These are phyloP conservation scores for Knufia petricola DNA, from an alignment of 2,329 filamentous ascomycete genomes.

Conservation along the genomic window DNA sequence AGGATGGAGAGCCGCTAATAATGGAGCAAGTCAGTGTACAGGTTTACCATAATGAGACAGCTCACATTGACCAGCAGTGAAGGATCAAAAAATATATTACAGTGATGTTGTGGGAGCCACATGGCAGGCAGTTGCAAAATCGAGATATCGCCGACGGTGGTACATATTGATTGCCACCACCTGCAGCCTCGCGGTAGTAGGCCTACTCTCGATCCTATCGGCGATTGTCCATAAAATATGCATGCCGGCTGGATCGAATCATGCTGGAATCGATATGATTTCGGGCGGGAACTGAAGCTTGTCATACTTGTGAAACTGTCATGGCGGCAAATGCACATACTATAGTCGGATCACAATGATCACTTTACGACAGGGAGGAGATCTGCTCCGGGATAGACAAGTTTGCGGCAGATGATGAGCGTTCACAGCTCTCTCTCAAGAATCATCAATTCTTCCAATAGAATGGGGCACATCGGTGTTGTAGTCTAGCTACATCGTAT, in stretches of 20 bases:
- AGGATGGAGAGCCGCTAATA: not conserved
- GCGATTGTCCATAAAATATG: slow-evolving; percentile 6
- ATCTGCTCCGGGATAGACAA: too few species aligned
- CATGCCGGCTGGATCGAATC: not conserved
- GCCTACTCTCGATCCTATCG: slow-evolving; percentile 3
- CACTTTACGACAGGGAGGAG: too few species aligned
- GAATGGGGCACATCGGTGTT: too few species aligned
- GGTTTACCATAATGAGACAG: not conserved
- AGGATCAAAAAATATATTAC: not conserved
- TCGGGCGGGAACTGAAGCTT: too few species aligned
- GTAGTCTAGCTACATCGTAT: too few species aligned
- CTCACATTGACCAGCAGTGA: not conserved
- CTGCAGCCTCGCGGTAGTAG: not conserved
- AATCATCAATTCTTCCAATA: too few species aligned
- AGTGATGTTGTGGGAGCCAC: not conserved
- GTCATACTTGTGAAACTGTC: too few species aligned
- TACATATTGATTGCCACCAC: not conserved
- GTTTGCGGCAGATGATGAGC: too few species aligned
- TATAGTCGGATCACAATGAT: too few species aligned
- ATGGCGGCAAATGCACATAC: too few species aligned
- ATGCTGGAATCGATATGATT: not conserved
- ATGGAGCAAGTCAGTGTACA: not conserved
- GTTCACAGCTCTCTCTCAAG: too few species aligned
- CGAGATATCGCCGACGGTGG: not conserved
- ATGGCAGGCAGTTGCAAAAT: not conserved